phyloP scores from a whole-genome alignment of 1,139 yeast species.

The Hanseniaspora gamundiae region DNA sequence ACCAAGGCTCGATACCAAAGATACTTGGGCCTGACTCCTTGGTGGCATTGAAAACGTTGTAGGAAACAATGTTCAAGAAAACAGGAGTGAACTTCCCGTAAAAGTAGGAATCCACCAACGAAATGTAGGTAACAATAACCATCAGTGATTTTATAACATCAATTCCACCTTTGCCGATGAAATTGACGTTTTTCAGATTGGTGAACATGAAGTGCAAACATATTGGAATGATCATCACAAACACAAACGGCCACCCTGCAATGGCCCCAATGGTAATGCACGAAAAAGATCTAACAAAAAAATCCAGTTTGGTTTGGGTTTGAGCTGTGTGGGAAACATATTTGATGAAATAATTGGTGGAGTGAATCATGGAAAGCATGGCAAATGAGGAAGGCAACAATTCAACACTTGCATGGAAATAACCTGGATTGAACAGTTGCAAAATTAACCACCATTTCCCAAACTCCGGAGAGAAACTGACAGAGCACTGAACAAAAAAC shows the following conservation, averaged over 20 bases:
- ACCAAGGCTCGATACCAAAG: conserved; percentile 80
- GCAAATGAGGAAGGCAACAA: conserved; percentile 81
- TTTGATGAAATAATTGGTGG: conserved; percentile 25
- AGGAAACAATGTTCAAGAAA: conserved; percentile 70
- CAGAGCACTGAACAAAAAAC: conserved; percentile 16
- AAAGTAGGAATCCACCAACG: conserved; percentile 48
- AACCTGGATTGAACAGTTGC: conserved; percentile 27
- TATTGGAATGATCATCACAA: conserved; percentile 54
- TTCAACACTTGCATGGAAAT: conserved; percentile 81
- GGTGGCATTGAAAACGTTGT: conserved; percentile 66
- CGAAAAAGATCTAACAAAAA: conserved; percentile 24
- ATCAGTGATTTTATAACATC: conserved; percentile 25
- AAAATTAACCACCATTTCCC: conserved; percentile 30
- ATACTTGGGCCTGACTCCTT: conserved; percentile 76
- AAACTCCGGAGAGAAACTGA: conserved; percentile 20
- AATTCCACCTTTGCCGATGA: conserved; percentile 18
- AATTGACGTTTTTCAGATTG: conserved; percentile 15
- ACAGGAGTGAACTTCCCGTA: conserved; percentile 57
- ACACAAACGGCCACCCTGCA: conserved; percentile 85
- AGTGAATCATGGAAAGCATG: conserved; percentile 52
- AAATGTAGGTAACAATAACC: conserved; percentile 27
- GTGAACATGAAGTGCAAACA: conserved; percentile 27
- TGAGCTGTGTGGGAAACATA: conserved; percentile 7
- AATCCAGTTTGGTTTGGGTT: conserved; percentile 6
- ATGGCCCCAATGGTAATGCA: conserved; percentile 58